Evolutionary conservation across 352 stramenopile species (phyloP).

Genomic region (Phytophthora ramorum): DNA sequence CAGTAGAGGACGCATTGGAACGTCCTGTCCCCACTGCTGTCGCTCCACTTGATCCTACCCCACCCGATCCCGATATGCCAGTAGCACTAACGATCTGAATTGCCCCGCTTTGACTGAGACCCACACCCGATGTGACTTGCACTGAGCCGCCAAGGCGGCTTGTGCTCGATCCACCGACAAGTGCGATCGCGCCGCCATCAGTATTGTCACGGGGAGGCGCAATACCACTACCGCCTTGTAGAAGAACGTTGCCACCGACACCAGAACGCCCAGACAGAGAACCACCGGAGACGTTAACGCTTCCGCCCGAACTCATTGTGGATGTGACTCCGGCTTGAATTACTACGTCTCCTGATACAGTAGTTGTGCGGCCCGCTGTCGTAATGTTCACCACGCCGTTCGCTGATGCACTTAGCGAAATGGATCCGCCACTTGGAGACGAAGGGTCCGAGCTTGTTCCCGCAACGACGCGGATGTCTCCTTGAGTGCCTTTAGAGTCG

Average conservation of each 20-base stretch:
- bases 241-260: constrained; percentile 13
- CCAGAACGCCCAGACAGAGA: constrained; percentile 15
- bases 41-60: constrained; percentile 5
- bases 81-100: constrained; percentile 13
- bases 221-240: constrained; percentile 16
- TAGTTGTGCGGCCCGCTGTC: constrained; percentile 10
- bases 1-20: constrained; percentile 3
- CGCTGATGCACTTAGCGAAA: constrained; percentile 9
- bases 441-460: constrained; percentile 15
- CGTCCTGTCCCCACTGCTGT: constrained; percentile 3
- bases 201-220: constrained; percentile 8
- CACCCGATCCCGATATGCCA: neutral
- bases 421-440: constrained; percentile 13
- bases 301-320: constrained; percentile 14
- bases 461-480: constrained; percentile 16
- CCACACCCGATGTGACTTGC: constrained; percentile 17
- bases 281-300: constrained; percentile 24
- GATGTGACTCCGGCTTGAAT: constrained; percentile 13
- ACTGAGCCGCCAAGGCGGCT: constrained; percentile 16
- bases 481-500: constrained; percentile 12
- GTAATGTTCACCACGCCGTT: constrained; percentile 13
- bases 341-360: constrained; percentile 11
- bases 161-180: constrained; percentile 11
- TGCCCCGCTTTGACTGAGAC: constrained; percentile 11
- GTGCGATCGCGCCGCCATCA: constrained; percentile 11